These are phyloP conservation scores for Chaetomiaceae sp. DNA, from an alignment of 2,329 filamentous ascomycete genomes.

Conservation along the genomic window DNA sequence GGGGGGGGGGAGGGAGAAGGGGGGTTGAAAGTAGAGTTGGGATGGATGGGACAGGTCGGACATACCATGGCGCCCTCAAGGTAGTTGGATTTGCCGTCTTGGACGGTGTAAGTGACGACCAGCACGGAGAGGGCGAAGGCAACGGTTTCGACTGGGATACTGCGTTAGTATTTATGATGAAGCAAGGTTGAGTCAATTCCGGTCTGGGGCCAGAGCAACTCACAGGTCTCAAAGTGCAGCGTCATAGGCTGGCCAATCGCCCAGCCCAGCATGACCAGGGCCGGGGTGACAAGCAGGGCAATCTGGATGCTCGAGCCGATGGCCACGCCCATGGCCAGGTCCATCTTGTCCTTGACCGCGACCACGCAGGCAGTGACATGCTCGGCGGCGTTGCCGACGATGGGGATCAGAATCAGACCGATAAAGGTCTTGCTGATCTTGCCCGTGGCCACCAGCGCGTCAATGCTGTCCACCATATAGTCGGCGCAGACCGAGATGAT, in stretches of 20 bases:
- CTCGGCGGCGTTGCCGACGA: constrained; percentile 75
- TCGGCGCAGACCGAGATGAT: constrained; percentile 71
- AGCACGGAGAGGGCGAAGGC: constrained; percentile 71
- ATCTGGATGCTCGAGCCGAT: constrained; percentile 82
- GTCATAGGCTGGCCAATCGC: constrained; percentile 67
- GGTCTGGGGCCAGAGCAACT: no score
- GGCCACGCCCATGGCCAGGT: constrained; percentile 71
- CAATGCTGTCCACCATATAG: constrained; percentile 72
- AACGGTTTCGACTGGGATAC: constrained; percentile 65
- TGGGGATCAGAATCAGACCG: constrained; percentile 72
- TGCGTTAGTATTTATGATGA: not conserved
- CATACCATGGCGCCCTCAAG: constrained; percentile 71
- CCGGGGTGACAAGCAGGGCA: constrained; percentile 73
- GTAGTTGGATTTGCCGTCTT: constrained; percentile 81
- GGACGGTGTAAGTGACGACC: constrained; percentile 70
- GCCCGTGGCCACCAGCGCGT: constrained; percentile 62
- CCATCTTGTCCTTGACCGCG: constrained; percentile 72
- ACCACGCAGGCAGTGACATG: constrained; percentile 79
- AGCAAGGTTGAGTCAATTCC: no score
- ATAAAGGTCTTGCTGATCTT: constrained; percentile 78
- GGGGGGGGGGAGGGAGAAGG: no score
- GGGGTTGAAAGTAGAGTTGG: no score
- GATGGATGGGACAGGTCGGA: no score
- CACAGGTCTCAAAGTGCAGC: constrained; percentile 69
- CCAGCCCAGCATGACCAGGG: constrained; percentile 77